Base-by-base conservation (phyloP, 352 stramenopile species). In the Phytophthora gonapodyides region DNA sequence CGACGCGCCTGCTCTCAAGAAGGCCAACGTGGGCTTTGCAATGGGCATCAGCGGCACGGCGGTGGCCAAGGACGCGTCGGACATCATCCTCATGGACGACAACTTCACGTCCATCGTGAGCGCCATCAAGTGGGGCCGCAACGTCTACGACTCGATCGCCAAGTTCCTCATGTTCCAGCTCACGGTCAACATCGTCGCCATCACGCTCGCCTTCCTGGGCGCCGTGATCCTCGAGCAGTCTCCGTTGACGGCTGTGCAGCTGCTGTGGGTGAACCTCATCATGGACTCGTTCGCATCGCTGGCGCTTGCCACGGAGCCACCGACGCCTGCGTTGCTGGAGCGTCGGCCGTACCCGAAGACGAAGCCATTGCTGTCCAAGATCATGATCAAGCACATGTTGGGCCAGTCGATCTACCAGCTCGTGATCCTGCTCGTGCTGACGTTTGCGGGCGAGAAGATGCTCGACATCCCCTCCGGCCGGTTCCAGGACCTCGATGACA, bases 111-210 rank as follows among this genome's bases (percentile, higher is more conserved):
- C 92, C 6, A 98, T 98, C 68, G 95, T 99, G 45, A 92, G 91
- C 36, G 96, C 94, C 21, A 95, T 98, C 53, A 92, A 98, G 63
- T 98, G 94, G 96, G 97, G 97, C 7, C 77, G 97, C 31, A 98
- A 94, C 48, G 93, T 99, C 1, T 98, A 98, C 71, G 96, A 99
- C 61, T 98, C 96, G 44, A 98, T 99, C 68, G 76, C 90, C 57
- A 99, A 99, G 78, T 99, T 99, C 76, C 72, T 99, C 38, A 96
- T 98, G 79, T 99, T 99, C 73, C 96, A 99, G 82, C 83, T 99
- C 21, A 99, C 97, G 6, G 93, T 99, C 21, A 99, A 99, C 71
- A 82, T 99, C 21, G 94, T 98, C 8, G 97, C 95, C 3, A 88
- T 99, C 38, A 84, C 75, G 21, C 77, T 98, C 19, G 95, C 94